Conservation (phyloP, 148 eudicot genomes). For the Pouteria glomerata region DNA sequence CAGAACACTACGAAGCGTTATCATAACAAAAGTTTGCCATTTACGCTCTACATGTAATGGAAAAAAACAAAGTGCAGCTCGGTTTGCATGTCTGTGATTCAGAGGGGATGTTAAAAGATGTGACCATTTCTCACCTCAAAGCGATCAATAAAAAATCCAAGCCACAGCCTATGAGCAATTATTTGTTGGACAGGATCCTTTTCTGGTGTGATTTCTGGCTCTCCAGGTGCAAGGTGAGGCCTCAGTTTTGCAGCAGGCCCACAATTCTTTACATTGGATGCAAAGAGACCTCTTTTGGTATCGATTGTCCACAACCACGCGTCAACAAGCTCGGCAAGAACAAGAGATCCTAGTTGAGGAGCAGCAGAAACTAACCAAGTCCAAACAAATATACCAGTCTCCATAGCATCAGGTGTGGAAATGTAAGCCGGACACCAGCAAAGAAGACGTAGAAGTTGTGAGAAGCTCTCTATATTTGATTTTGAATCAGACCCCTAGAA, state of each 20-base stretch:
- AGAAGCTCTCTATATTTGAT: constrained; percentile 68
- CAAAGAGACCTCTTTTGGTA: constrained; percentile 92
- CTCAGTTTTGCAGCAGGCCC: constrained; percentile 91
- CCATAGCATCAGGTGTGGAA: constrained; percentile 89
- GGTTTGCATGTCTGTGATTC: not conserved
- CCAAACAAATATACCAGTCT: constrained; percentile 96
- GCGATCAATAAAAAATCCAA: constrained; percentile 93
- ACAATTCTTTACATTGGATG: constrained; percentile 69
- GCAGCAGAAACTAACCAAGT: constrained; percentile 99
- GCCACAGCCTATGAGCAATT: constrained; percentile 97
- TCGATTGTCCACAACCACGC: constrained; percentile 99
- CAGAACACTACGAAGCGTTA: not conserved
- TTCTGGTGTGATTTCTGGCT: constrained; percentile 78
- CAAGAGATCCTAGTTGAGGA: constrained; percentile 83
- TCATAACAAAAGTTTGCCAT: not conserved
- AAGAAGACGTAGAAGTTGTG: constrained; percentile 90
- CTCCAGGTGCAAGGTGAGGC: constrained; percentile 93
- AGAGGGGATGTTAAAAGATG: constrained; percentile 1
- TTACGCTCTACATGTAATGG: not conserved
- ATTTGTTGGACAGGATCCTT: constrained; percentile 91
- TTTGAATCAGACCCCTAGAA: constrained; percentile 65
- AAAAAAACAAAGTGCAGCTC: not conserved
- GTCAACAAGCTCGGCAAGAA: constrained; percentile 98
- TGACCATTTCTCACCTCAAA: constrained; percentile 59
- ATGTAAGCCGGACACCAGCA: constrained; percentile 99